Evolutionary conservation across 768 basidiomycete species (phyloP).

Genomic region (Russula lepida): DNA sequence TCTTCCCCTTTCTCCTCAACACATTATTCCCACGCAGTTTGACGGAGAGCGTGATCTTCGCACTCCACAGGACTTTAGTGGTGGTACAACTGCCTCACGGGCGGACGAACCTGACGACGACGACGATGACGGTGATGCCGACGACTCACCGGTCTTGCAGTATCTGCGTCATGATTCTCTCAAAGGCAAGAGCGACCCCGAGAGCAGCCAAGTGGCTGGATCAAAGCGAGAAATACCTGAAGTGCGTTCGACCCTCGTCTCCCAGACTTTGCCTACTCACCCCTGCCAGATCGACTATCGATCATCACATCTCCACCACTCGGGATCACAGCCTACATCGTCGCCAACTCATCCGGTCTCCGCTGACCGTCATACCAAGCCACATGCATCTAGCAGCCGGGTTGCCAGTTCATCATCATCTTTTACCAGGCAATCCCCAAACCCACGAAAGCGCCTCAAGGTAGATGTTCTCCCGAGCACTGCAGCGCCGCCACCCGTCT

Average conservation of each 20-base stretch:
- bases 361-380: slow-evolving; percentile 24
- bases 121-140: slow-evolving; percentile 21
- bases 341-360: slow-evolving; percentile 25
- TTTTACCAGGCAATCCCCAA: slow-evolving; percentile 7
- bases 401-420: slow-evolving; percentile 7
- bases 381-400: slow-evolving; percentile 18
- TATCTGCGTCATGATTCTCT: slow-evolving; percentile 19
- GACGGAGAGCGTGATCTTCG: slow-evolving; percentile 44
- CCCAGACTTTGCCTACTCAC: background rate
- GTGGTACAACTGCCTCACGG: slow-evolving; percentile 23
- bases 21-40: slow-evolving; percentile 29
- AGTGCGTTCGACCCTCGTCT: slow-evolving; percentile 19
- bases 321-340: background rate
- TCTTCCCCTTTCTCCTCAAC: background rate
- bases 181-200: slow-evolving; percentile 15
- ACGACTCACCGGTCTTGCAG: slow-evolving; percentile 9
- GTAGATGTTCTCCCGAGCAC: slow-evolving; percentile 2
- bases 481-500: background rate
- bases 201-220: slow-evolving; percentile 12
- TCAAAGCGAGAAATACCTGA: slow-evolving; percentile 17
- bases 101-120: slow-evolving; percentile 35
- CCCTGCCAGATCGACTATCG: slow-evolving; percentile 23
- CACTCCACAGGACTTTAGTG: slow-evolving; percentile 42
- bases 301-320: slow-evolving; percentile 8
- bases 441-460: slow-evolving; percentile 13